A percentile compares a stretch with the other conserved stretches of the same genome.
phyloP scores from a whole-genome alignment of 2,329 filamentous ascomycete genomes.

The Amphichorda felina region DNA sequence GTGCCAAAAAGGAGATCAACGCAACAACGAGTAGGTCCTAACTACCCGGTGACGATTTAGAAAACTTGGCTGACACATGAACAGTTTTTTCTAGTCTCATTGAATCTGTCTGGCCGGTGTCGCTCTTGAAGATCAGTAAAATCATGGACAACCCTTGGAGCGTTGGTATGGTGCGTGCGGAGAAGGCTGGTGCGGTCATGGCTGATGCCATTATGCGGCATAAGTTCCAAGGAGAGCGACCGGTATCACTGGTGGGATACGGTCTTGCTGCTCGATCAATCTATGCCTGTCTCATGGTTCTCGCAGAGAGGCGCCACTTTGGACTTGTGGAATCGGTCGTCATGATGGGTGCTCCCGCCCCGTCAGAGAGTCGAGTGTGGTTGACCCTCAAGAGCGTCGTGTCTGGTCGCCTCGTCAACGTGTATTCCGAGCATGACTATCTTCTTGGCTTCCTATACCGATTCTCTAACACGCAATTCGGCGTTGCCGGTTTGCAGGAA shows the following conservation, averaged over 20 bases:
- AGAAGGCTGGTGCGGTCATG: conserved; percentile 60
- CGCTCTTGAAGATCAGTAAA: conserved; percentile 55
- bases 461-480: conserved; percentile 68
- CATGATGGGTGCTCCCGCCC: conserved; percentile 71
- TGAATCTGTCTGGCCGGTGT: conserved; percentile 48
- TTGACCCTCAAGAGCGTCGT: conserved; percentile 67
- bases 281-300: conserved; percentile 66
- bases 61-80: background rate
- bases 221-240: conserved; percentile 70
- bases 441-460: conserved; percentile 83
- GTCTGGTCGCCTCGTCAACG: conserved; percentile 75
- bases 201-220: conserved; percentile 69
- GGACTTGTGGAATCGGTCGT: conserved; percentile 79
- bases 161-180: conserved; percentile 61
- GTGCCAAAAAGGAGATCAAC: conserved; percentile 43
- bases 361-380: conserved; percentile 64
- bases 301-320: conserved; percentile 74
- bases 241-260: conserved; percentile 72
- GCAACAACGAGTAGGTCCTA: conserved; percentile 31
- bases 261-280: conserved; percentile 75
- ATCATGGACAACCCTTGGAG: conserved; percentile 76
- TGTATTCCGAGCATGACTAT: conserved; percentile 78
- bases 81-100: conserved; percentile 44
- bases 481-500: conserved; percentile 72
- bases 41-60: background rate